phyloP scores from a whole-genome alignment of 2,329 filamentous ascomycete species.

The Arthrobotrys iridis region DNA sequence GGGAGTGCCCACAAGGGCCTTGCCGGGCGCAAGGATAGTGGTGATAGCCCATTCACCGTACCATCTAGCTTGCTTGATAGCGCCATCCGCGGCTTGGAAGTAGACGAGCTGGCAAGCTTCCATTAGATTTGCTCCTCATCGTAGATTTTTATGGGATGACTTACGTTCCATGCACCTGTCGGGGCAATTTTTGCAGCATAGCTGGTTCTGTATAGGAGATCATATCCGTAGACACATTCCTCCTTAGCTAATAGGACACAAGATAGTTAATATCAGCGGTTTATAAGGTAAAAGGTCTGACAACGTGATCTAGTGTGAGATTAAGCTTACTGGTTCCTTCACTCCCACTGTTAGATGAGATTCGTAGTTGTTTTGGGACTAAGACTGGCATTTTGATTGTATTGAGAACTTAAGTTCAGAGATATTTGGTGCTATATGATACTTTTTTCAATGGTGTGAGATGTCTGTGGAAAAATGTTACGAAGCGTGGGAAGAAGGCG shows the following conservation, averaged over 20 bases:
- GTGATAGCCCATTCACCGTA: slow-evolving; percentile 26
- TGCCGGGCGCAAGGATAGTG: slow-evolving; percentile 12
- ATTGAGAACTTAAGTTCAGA: too few relatives aligned
- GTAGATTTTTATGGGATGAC: too few relatives aligned
- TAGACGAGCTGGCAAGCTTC: slow-evolving; percentile 12
- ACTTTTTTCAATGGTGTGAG: too few relatives aligned
- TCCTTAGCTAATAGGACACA: slow-evolving; percentile 4
- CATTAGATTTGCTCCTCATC: neutral
- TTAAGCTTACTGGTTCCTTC: slow-evolving; percentile 27
- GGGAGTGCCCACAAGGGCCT: slow-evolving; percentile 8
- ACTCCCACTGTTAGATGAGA: neutral
- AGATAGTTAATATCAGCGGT: neutral
- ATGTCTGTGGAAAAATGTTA: neutral
- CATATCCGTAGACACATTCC: slow-evolving; percentile 7
- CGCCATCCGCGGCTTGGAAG: slow-evolving; percentile 33
- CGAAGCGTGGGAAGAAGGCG: neutral
- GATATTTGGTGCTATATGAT: too few relatives aligned
- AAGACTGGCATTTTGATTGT: slow-evolving; percentile 31
- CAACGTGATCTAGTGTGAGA: too few relatives aligned
- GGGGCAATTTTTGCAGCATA: slow-evolving; percentile 18
- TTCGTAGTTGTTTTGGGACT: slow-evolving; percentile 4
- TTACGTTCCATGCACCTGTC: slow-evolving; percentile 38
- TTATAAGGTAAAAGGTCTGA: neutral
- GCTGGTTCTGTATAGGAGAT: slow-evolving; percentile 17
- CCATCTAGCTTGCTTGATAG: slow-evolving; percentile 39